Percentiles rank a stretch among this genome's conserved stretches.
phyloP scores from a whole-genome alignment of 2,329 filamentous ascomycete genomes.

The Fusarium sp. region DNA sequence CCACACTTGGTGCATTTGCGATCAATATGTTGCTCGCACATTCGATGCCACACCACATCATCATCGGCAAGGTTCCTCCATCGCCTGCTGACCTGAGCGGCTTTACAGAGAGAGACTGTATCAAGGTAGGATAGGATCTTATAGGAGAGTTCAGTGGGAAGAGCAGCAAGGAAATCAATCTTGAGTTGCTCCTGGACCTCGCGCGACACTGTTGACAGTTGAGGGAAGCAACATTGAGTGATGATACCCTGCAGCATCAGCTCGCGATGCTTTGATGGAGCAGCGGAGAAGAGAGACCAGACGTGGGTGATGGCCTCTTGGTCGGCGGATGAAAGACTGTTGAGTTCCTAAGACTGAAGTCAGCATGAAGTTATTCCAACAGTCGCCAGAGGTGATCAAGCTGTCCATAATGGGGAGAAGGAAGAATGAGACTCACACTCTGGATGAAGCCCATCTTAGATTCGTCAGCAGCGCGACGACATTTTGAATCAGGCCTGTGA shows the following conservation, averaged over 20 bases:
- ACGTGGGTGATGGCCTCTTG: slow-evolving; percentile 97
- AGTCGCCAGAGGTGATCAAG: background rate
- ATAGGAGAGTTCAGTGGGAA: slow-evolving; percentile 91
- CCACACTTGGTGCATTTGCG: slow-evolving; percentile 95
- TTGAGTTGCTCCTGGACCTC: slow-evolving; percentile 95
- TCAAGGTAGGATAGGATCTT: slow-evolving; percentile 95
- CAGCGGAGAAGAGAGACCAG: slow-evolving; percentile 97
- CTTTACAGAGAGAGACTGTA: slow-evolving; percentile 93
- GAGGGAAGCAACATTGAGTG: slow-evolving; percentile 96
- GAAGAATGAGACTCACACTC: slow-evolving; percentile 67
- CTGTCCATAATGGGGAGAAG: background rate
- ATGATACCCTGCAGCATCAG: slow-evolving; percentile 97
- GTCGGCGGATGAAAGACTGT: slow-evolving; percentile 83
- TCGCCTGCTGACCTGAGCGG: slow-evolving; percentile 89
- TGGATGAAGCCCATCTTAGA: slow-evolving; percentile 96
- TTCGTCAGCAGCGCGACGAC: slow-evolving; percentile 91
- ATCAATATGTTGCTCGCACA: slow-evolving; percentile 98
- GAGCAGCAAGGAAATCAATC: slow-evolving; percentile 92
- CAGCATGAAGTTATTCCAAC: slow-evolving; percentile 5
- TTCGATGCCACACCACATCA: slow-evolving; percentile 95
- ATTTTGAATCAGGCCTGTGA: slow-evolving; percentile 93
- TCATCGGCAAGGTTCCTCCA: slow-evolving; percentile 96
- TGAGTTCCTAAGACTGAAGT: slow-evolving; percentile 73
- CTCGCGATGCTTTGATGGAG: slow-evolving; percentile 91
- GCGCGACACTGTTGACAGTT: slow-evolving; percentile 91